A percentile compares a stretch with the other conserved stretches of the same genome.
These are phyloP conservation scores for Castanea sativa DNA, from an alignment of 306 rosid species.

Conservation along the genomic window DNA sequence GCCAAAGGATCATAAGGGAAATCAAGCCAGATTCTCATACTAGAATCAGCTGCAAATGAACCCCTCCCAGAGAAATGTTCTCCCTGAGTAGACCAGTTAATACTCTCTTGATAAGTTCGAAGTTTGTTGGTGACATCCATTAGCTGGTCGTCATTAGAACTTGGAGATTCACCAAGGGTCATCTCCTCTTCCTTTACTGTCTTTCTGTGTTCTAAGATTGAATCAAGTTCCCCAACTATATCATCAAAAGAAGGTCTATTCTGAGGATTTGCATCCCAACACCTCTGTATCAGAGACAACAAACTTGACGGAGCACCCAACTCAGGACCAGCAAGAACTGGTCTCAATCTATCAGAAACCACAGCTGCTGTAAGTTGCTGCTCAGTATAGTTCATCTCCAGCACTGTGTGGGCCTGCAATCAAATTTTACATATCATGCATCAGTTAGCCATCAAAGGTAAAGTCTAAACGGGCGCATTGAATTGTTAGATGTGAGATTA, in stretches of 20 bases:
- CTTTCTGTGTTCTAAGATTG: constrained; percentile 46
- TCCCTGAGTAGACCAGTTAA: constrained; percentile 76
- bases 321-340: constrained; percentile 63
- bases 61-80: constrained; percentile 42
- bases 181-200: constrained; percentile 30
- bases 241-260: constrained; percentile 70
- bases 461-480: background rate
- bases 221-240: constrained; percentile 62
- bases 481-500: background rate
- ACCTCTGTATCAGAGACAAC: constrained; percentile 58
- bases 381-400: constrained; percentile 94
- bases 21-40: constrained; percentile 38
- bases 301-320: constrained; percentile 64
- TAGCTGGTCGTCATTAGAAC: constrained; percentile 30
- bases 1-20: constrained; percentile 35
- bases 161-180: constrained; percentile 18
- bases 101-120: constrained; percentile 49
- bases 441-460: background rate
- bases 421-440: constrained; percentile 10
- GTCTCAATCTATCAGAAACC: constrained; percentile 77
- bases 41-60: constrained; percentile 38
- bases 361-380: constrained; percentile 91
- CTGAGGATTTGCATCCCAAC: constrained; percentile 77
- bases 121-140: constrained; percentile 25
- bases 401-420: constrained; percentile 90